Evolutionary conservation across 2,329 filamentous ascomycete genomes (phyloP), one percentile per base, ranked within the genome.

Genomic region (Arthrobotrys megalospora): DNA sequence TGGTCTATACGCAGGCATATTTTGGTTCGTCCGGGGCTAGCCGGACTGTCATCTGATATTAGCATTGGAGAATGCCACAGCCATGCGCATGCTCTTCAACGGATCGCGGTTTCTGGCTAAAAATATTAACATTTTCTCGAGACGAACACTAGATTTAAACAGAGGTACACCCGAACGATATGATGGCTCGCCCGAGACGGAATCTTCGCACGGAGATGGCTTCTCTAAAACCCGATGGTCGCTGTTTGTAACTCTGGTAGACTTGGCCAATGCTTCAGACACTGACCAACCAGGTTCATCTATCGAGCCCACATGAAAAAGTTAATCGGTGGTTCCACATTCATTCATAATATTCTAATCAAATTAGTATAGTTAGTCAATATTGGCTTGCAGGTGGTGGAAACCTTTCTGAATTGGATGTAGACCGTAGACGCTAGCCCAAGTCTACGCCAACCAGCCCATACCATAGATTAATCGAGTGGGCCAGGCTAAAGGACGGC

Each of bases 41-140:
- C 72, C 72, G 65, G 65, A 24, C 36, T 48, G 53, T 75, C 62
- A 62, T 41, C 64, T 73, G 70, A 73, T 73, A 65, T 67, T 21
- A 28, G 19, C 14, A 58, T 41, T 70, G 34, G 32, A 38, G 41
- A 21, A 21, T 28, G 8, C 8, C 8, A 38, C 12, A 45, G 41
- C 41, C 41, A 16, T 45, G 41, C 24, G 2, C 11, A 50, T 28
- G 19, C 47, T 19, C 7, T 3, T n/a, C 32, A 1, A 19, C 5
- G 45, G 12, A 19, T 43, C 12, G 48, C 14, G 36, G 8, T 28
- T 64, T 71, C 47, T 64, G 55, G 62, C 60, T 75, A 75, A 75
- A 68, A 19, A 43, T 60, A 21, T 43, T 43, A n/a, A 16, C 4
- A 32, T 21, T 36, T 38, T 36, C 58, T 72, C 68, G 68, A 72